Evolutionary conservation across 2,329 filamentous ascomycete genomes (phyloP), one percentile per base, ranked within the genome.

Genomic region (Cytospora paraplurivora): DNA sequence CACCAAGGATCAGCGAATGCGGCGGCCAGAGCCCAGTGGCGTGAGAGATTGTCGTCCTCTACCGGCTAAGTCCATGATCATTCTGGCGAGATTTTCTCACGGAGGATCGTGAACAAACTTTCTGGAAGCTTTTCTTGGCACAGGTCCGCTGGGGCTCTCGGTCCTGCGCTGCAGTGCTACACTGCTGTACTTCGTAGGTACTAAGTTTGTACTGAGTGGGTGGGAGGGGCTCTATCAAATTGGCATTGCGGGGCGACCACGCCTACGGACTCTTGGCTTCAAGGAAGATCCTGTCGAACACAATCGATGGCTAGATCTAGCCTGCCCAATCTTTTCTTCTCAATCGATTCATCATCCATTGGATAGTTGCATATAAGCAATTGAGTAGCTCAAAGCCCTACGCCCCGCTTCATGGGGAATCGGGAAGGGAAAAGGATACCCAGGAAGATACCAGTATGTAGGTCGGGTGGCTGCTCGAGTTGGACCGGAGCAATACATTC

Each of bases 181-280:
- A 21, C 44, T 11, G 12, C n/a, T 47, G n/a, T 27, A 27, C 27
- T 4, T 3, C 4, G 27, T 27, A 27, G 27, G 27, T 27, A 27
- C 27, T 4, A 27, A 27, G 27, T 27, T 27, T 27, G 27, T 27
- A 27, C 27, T 27, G 4, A 27, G 27, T 47, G 44, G 21, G n/a
- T 47, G n/a, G n/a, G 44, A 17, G 44, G 44, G 44, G 44, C 44
- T 47, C 44, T n/a, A 47, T 47, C 10, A 47, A 47, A 47, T 47
- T 47, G 44, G 44, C 44, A 47, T 47, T 27, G 44, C 44, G 44
- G 44, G 44, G n/a, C 44, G n/a, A 47, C 21, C 44, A 47, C n/a
- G 44, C 21, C n/a, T 4, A 47, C 44, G 17, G 21, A 10, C 44
- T 21, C 44, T 47, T 21, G 44, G 44, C 44, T 47, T 47, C 44